Conservation (phyloP, 139 green algal genomes). For the Tetraselmis chui region DNA sequence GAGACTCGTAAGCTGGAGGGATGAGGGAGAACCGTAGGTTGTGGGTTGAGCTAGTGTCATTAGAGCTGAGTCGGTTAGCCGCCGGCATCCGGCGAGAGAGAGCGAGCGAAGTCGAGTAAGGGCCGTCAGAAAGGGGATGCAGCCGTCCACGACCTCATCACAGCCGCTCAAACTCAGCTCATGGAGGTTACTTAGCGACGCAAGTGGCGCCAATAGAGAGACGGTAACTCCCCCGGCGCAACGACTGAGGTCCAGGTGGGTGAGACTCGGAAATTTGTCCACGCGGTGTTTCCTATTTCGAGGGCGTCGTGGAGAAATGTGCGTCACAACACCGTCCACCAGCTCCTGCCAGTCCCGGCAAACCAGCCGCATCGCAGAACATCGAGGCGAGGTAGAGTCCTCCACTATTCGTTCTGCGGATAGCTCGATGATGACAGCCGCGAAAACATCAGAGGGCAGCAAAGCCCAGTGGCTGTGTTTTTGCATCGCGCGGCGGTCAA, state of each 20-base stretch:
- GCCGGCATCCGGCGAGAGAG: background rate
- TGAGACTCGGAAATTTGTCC: background rate
- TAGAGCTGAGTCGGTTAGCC: background rate
- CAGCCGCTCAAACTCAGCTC: background rate
- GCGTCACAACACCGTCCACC: background rate
- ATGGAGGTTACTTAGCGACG: background rate
- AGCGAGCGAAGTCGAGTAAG: background rate
- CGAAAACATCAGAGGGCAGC: too few species aligned
- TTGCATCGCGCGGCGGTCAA: too few species aligned
- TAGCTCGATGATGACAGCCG: too few species aligned
- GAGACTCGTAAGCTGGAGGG: background rate
- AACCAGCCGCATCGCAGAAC: too few species aligned
- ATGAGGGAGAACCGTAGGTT: background rate
- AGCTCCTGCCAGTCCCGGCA: background rate
- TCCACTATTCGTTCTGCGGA: too few species aligned
- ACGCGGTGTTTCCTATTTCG: background rate
- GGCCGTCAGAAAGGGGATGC: background rate
- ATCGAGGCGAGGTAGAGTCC: too few species aligned
- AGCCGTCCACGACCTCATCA: background rate
- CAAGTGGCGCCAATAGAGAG: background rate
- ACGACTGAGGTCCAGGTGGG: background rate
- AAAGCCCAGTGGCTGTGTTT: too few species aligned
- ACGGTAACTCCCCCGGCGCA: background rate
- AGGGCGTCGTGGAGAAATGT: background rate
- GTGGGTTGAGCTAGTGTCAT: background rate